Base-by-base conservation (phyloP, 176 grass and related monocot species). In the Bromus sterilis region DNA sequence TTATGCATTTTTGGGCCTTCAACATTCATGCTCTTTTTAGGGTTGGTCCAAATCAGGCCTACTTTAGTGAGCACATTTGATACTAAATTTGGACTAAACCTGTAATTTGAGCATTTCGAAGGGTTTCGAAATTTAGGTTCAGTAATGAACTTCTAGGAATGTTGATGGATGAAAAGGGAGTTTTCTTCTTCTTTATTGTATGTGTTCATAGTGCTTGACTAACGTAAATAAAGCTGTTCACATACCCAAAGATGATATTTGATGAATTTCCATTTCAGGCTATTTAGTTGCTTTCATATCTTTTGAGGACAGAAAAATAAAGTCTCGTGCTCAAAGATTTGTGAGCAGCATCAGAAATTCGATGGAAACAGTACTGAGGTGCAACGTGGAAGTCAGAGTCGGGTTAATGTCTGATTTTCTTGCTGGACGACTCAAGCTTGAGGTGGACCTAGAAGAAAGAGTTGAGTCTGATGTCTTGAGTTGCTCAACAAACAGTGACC, bases 331-430 rank as follows among this genome's bases (percentile, higher is more conserved):
- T 23, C 89, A 93, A 82, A 95, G 91, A 84, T 99, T 95, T 76
- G 68, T 93, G 70, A 95, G 92, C 80, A 99, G 93, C 61, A 99
- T 99, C 85, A 93, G 88, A 71, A 88, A 99, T 79, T 95, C 96
- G 36, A 82, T 95, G 39, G 96, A 99, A 86, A 99, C 87, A 65
- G 91, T 91, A 58, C 67, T 99, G 67, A 88, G 86, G 83, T 86
- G 82, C 69, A 91, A 80, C 39, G 93, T 99, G 29, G 87, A 99
- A 80, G 84, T 99, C 53, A 86, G 74, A 63, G 89, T 95, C 10
- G 80, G 86, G 69, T 86, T 93, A 75, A 71, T 79, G 78, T 70
- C 86, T 40, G 86, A 87, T 66, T 75, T 84, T 76, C 80, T 81
- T 44, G 56, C 69, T 66, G 86, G 84, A 31, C 83, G 37, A 31